Evolutionary conservation across 805 yeast genomes (phyloP).

Genomic region (Saccharomycopsis selenospora): DNA sequence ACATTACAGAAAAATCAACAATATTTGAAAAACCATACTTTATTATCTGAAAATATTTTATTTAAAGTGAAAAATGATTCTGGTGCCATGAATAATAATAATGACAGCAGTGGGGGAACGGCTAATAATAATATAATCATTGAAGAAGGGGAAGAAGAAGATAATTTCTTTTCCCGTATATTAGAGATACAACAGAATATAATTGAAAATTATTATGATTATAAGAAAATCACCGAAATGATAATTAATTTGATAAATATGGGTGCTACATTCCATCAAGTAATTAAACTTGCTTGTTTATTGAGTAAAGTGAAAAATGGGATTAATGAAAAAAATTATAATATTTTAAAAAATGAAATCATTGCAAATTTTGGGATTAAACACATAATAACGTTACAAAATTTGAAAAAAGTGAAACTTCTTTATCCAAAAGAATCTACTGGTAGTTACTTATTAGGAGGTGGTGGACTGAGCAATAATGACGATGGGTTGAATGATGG

Average conservation of each 20-base stretch:
- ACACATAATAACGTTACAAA: constrained; percentile 40
- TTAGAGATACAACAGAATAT: constrained; percentile 21
- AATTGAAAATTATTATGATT: constrained; percentile 19
- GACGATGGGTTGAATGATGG: background rate
- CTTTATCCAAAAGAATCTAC: constrained; percentile 31
- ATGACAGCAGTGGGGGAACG: constrained; percentile 23
- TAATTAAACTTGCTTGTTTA: constrained; percentile 42
- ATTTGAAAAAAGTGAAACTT: constrained; percentile 42
- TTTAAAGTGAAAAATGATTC: constrained; percentile 34
- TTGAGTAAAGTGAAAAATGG: constrained; percentile 64
- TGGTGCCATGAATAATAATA: constrained; percentile 25
- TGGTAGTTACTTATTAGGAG: constrained; percentile 4
- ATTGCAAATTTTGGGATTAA: constrained; percentile 59
- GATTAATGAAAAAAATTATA: constrained; percentile 55
- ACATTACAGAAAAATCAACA: constrained; percentile 61
- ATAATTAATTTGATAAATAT: constrained; percentile 41
- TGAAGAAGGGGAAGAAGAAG: constrained; percentile 21
- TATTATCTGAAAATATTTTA: constrained; percentile 60
- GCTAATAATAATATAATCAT: constrained; percentile 22
- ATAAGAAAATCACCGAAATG: constrained; percentile 26
- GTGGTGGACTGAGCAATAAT: background rate
- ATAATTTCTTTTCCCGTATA: constrained; percentile 20
- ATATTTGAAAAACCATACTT: constrained; percentile 64
- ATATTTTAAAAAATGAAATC: constrained; percentile 45
- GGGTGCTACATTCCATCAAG: constrained; percentile 24